phyloP scores from a whole-genome alignment of 169 alveolate species.

The Miamiensis avidus region DNA sequence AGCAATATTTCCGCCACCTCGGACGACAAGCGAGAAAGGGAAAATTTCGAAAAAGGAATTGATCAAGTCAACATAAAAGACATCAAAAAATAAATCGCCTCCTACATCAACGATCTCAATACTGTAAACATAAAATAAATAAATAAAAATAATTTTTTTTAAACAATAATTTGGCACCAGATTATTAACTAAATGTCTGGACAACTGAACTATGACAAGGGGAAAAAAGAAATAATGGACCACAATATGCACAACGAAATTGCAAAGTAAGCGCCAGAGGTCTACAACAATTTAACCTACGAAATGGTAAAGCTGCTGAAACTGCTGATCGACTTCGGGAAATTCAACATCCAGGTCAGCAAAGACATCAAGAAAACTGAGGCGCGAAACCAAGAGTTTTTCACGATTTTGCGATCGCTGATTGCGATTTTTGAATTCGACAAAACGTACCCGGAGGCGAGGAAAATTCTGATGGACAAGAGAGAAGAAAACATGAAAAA shows the following conservation, averaged over 20 bases:
- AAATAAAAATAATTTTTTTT: not conserved
- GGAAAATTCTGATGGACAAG: slow-evolving; percentile 27
- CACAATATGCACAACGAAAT: not conserved
- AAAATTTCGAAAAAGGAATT: not conserved
- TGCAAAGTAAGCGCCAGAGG: not conserved
- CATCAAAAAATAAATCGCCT: no score
- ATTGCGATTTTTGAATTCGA: slow-evolving; percentile 43
- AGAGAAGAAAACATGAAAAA: slow-evolving; percentile 29
- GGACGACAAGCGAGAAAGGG: not conserved
- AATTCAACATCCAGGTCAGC: slow-evolving; percentile 27
- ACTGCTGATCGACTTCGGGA: slow-evolving; percentile 32
- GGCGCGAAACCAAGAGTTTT: slow-evolving; percentile 15
- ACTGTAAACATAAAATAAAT: slow-evolving; percentile 5
- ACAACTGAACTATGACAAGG: not conserved
- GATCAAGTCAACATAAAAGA: not conserved
- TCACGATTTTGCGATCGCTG: slow-evolving; percentile 12
- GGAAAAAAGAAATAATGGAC: slow-evolving; percentile 8
- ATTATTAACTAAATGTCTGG: no score
- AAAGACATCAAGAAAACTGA: slow-evolving; percentile 9
- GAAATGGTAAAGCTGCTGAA: slow-evolving; percentile 39
- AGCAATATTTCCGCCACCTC: not conserved
- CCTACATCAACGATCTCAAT: no score
- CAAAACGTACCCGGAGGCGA: slow-evolving; percentile 45
- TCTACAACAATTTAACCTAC: slow-evolving; percentile 37
- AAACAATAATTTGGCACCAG: not conserved